Percentiles rank a stretch among this genome's conserved stretches.
Evolutionary conservation across 306 rosid species (phyloP).

Genomic region (Vigna angularis): DNA sequence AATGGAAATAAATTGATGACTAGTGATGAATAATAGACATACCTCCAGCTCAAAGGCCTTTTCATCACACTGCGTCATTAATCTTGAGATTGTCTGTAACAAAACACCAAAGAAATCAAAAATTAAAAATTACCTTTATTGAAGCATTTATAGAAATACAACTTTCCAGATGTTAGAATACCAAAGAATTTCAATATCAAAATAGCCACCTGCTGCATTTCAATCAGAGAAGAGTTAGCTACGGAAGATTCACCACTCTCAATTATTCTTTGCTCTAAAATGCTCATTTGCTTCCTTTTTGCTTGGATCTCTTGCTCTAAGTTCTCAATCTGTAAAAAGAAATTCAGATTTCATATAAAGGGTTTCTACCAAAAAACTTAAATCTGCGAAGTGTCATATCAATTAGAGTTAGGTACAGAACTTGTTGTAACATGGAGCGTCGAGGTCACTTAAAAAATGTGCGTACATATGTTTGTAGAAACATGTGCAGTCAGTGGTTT

Average conservation of each 20-base stretch:
- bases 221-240: conserved; percentile 74
- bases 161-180: conserved; percentile 32
- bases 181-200: conserved; percentile 14
- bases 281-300: conserved; percentile 84
- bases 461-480: conserved; percentile 3
- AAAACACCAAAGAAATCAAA: conserved; percentile 37
- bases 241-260: conserved; percentile 87
- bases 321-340: conserved; percentile 69
- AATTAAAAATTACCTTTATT: conserved; percentile 33
- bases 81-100: conserved; percentile 74
- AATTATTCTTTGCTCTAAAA: conserved; percentile 78
- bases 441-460: not conserved
- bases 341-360: conserved; percentile 33
- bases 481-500: not conserved
- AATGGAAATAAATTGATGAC: conserved; percentile 27
- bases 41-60: conserved; percentile 97
- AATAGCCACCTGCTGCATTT: conserved; percentile 90
- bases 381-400: conserved; percentile 34
- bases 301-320: conserved; percentile 92
- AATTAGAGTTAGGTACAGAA: not conserved
- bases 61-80: conserved; percentile 83
- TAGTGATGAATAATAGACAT: conserved; percentile 44
- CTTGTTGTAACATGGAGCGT: conserved; percentile 4
- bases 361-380: conserved; percentile 17
- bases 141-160: conserved; percentile 9